Evolutionary conservation across 306 rosid genomes (phyloP), one percentile per base, ranked within the genome.

Genomic region (Casuarina equisetifolia): DNA sequence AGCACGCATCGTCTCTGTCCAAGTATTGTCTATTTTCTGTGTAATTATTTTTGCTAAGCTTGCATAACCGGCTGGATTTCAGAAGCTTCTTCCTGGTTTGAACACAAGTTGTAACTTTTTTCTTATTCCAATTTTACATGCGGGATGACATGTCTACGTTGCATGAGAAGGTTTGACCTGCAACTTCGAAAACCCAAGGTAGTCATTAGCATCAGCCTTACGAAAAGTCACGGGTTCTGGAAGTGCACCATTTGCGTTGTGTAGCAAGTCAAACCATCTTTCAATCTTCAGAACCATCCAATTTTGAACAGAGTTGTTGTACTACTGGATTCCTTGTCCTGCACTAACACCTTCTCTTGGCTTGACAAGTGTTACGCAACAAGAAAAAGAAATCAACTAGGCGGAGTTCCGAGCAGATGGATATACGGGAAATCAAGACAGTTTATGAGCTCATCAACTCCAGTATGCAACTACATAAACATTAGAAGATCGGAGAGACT

Each of bases 71-170:
- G 32, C 32, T 40, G 8, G 71, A 66, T 66, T 66, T 42, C 49
- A 42, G 50, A 42, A 66, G 70, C 70, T 39, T 64, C 46, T 66
- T 66, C 8, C 71, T 40, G 40, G 71, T 42, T 61, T 16, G 50
- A 35, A 66, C 50, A 25, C 5, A 66, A 9, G 9, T 20, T 20
- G 38, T 25, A 58, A 9, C 25, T 58, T 58, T 58, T 20, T 9
- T 4, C 13, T 58, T 3, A 0, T 12, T 13, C 54, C 13, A 16
- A 3, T 52, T n/a, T 52, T 16, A 16, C 58, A 20, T 52, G 25
- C 1, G 58, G 17, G n/a, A 52, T 16, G 58, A 16, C 39, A 5
- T 25, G 2, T 46, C 38, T 9, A 2, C 20, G 38, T 19, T 20
- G 7, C 25, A 58, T 9, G 39, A 9, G 36, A 58, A 9, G 58